These are phyloP conservation scores for Pichia sp. DNA, from an alignment of 1,139 yeast genomes.

Conservation along the genomic window DNA sequence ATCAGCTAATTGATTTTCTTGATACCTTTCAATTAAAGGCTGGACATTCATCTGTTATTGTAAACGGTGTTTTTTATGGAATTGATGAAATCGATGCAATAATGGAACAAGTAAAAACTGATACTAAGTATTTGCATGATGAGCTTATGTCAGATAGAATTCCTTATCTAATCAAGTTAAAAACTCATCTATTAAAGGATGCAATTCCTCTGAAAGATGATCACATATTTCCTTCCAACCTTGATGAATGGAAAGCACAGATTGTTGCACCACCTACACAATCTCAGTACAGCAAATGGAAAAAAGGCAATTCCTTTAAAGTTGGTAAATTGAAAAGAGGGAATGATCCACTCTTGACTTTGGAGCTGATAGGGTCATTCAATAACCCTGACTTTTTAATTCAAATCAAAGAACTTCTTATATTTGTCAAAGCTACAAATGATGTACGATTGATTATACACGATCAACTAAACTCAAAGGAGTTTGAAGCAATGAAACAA, in stretches of 20 bases:
- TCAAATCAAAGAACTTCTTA: constrained; percentile 39
- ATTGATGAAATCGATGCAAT: constrained; percentile 31
- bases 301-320: constrained; percentile 2
- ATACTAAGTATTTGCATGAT: constrained; percentile 25
- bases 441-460: constrained; percentile 34
- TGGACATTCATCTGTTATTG: constrained; percentile 44
- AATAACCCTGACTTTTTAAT: constrained; percentile 29
- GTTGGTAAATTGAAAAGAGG: constrained; percentile 8
- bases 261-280: constrained; percentile 2
- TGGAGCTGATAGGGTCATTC: constrained; percentile 56
- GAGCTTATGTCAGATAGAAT: constrained; percentile 29
- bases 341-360: constrained; percentile 29
- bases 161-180: constrained; percentile 25
- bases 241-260: constrained; percentile 7
- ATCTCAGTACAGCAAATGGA: constrained; percentile 3
- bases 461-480: constrained; percentile 18
- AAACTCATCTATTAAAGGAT: constrained; percentile 20
- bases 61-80: constrained; percentile 61
- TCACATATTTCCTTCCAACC: constrained; percentile 29
- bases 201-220: constrained; percentile 27
- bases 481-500: constrained; percentile 10
- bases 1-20: no score
- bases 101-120: constrained; percentile 32
- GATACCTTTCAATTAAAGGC: constrained; percentile 5
- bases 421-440: constrained; percentile 16